Evolutionary conservation across 108 stramenopile genomes (phyloP).

Genomic region (Cylindrotheca fusiformis): DNA sequence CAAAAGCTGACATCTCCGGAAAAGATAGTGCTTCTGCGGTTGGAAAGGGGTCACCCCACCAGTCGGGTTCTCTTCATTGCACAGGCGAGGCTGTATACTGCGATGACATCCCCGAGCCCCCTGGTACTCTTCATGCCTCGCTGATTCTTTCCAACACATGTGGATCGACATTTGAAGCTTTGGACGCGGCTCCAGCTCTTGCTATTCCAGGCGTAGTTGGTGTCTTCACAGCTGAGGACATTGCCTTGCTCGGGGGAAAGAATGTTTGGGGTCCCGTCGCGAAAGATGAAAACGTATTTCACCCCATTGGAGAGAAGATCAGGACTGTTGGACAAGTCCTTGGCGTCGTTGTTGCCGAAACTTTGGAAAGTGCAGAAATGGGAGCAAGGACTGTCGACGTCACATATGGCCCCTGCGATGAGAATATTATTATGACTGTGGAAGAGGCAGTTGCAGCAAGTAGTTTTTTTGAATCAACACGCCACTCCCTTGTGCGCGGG

Average conservation of each 20-base stretch:
- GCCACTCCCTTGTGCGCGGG: slow-evolving; percentile 72
- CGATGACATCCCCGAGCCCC: slow-evolving; percentile 88
- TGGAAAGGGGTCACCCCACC: slow-evolving; percentile 76
- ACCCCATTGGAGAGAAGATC: slow-evolving; percentile 68
- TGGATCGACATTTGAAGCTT: slow-evolving; percentile 56
- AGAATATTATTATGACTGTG: slow-evolving; percentile 69
- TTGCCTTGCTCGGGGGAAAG: slow-evolving; percentile 67
- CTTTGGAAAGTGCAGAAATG: slow-evolving; percentile 73
- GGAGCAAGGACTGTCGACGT: slow-evolving; percentile 77
- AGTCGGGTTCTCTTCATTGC: slow-evolving; percentile 84
- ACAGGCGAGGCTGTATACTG: slow-evolving; percentile 91
- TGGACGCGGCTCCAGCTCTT: slow-evolving; percentile 65
- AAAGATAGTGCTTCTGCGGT: slow-evolving; percentile 46
- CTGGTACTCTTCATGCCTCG: slow-evolving; percentile 73
- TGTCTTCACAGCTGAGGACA: slow-evolving; percentile 66
- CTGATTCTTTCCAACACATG: slow-evolving; percentile 76
- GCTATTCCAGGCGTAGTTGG: slow-evolving; percentile 78
- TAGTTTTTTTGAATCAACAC: slow-evolving; percentile 70
- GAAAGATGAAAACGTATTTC: slow-evolving; percentile 79
- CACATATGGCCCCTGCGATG: slow-evolving; percentile 58
- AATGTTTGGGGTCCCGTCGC: slow-evolving; percentile 81
- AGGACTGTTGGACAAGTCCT: slow-evolving; percentile 80
- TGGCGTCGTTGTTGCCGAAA: slow-evolving; percentile 78
- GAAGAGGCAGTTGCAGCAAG: slow-evolving; percentile 83
- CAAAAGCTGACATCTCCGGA: slow-evolving; percentile 18